Evolutionary conservation across 2,329 filamentous ascomycete species (phyloP), one percentile per base, ranked within the genome.

Genomic region (Catunica adiposa): DNA sequence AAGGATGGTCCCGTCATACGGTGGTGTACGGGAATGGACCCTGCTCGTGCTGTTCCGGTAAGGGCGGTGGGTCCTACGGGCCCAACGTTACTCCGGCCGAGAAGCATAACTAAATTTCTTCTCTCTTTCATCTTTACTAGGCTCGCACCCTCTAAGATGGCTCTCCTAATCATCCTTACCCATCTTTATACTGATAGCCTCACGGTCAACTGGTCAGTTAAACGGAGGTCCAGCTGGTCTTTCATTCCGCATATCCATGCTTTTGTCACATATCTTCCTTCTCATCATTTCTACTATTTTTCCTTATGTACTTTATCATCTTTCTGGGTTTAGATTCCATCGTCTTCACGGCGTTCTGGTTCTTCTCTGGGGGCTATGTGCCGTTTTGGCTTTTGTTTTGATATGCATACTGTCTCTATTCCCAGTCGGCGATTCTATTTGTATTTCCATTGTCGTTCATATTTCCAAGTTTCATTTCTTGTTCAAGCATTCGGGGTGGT

Each of bases 11-110:
- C 61, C 71, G 76, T 38, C 77, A 80, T 63, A 80, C 77, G 15
- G 71, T 76, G 25, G 77, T 80, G 25, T 80, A 79, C 60, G 76
- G 76, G 26, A 77, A 77, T 58, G 76, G 77, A 4, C 71, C 75
- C 2, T 80, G 77, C 59, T 68, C 78, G 40, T 76, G 76, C 1
- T 80, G 77, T 60, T 70, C 73, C 8, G 72, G 70, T 5, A 67
- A 66, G 31, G 68, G 70, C 6, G 72, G 68, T 17, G 71, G 73
- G 6, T 77, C 76, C 63, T 79, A 79, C 60, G 77, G 75, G 26
- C 70, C 72, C 42, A 76, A 70, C 26, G 76, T 78, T 25, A 71
- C 73, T 15, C 69, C 74, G 20, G 72, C 76, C 61, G 73, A 78
- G 61, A 72, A 73, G 64, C 70, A 73, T 61, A 72, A 63, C 20